These are phyloP conservation scores for Mortierella claussenii DNA, from an alignment of 192 early-diverging fungal species.

Conservation along the genomic window DNA sequence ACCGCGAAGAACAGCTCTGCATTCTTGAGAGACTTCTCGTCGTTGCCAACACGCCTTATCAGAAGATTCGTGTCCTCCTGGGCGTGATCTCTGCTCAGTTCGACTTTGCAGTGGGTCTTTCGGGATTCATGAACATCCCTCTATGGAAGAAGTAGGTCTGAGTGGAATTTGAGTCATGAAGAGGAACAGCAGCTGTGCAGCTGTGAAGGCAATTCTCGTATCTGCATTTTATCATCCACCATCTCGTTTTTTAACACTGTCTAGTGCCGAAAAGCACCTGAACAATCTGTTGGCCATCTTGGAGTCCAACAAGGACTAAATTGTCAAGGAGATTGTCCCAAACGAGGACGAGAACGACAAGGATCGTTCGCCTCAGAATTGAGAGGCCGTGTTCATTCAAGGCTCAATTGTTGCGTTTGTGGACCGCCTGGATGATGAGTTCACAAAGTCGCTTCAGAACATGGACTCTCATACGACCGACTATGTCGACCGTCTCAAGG, in stretches of 20 bases:
- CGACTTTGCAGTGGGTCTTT: conserved; percentile 75
- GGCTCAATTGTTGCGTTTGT: conserved; percentile 90
- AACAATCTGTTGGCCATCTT: conserved; percentile 82
- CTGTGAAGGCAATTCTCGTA: no score
- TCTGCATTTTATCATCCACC: background rate
- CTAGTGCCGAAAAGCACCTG: conserved; percentile 70
- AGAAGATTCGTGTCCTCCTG: conserved; percentile 86
- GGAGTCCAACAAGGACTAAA: conserved; percentile 77
- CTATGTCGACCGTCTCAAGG: conserved; percentile 93
- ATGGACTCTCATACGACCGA: conserved; percentile 98
- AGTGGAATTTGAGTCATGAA: no score
- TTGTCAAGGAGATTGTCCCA: conserved; percentile 75
- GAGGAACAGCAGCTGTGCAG: no score
- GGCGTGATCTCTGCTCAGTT: conserved; percentile 90
- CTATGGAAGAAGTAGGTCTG: conserved; percentile 77
- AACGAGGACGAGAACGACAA: conserved; percentile 74
- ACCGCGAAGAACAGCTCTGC: conserved; percentile 81
- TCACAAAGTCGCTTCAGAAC: conserved; percentile 92
- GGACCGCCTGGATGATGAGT: conserved; percentile 98
- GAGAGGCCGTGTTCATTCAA: conserved; percentile 69
- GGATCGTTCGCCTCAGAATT: conserved; percentile 63
- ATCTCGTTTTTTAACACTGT: background rate
- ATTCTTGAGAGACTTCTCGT: conserved; percentile 73
- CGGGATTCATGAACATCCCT: conserved; percentile 79
- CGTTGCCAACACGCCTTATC: conserved; percentile 75